phyloP scores from a whole-genome alignment of 1,139 yeast species.

The Protomyces lactucae-debilis region DNA sequence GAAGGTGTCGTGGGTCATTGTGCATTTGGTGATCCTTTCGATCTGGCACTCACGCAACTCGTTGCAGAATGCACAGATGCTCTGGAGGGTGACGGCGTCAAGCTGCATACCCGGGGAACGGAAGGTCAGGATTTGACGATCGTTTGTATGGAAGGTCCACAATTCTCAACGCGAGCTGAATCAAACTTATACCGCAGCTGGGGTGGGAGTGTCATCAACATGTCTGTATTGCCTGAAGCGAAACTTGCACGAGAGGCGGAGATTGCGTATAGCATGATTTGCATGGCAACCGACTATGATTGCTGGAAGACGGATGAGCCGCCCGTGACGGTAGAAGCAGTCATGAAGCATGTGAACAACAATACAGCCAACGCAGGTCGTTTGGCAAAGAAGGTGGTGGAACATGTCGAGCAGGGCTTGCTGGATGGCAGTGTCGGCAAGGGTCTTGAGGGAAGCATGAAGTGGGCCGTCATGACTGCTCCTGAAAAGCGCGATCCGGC shows the following conservation, averaged over 20 bases:
- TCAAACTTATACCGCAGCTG: conserved; percentile 77
- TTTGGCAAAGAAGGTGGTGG: conserved; percentile 51
- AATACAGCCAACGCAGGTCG: conserved; percentile 81
- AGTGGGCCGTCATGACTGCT: conserved; percentile 72
- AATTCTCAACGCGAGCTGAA: conserved; percentile 96
- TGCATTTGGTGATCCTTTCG: conserved; percentile 92
- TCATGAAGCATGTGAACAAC: conserved; percentile 81
- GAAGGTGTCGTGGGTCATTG: conserved; percentile 95
- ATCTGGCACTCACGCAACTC: conserved; percentile 48
- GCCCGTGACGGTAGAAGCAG: conserved; percentile 95
- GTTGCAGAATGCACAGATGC: conserved; percentile 61
- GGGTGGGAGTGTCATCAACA: conserved; percentile 94
- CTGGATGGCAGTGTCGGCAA: conserved; percentile 17
- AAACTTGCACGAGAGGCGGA: conserved; percentile 97
- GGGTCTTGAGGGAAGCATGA: conserved; percentile 64
- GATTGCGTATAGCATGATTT: conserved; percentile 91
- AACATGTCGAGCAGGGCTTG: conserved; percentile 62
- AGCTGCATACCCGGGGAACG: conserved; percentile 55
- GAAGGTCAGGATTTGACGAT: conserved; percentile 64
- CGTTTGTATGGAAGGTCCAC: conserved; percentile 99
- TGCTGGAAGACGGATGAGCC: conserved; percentile 96
- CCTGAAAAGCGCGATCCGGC: conserved; percentile 71
- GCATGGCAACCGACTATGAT: conserved; percentile 98
- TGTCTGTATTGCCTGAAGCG: conserved; percentile 92
- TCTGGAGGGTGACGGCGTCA: conserved; percentile 49